These are phyloP conservation scores for Hypoxylon sp. DNA, from an alignment of 2,329 filamentous ascomycete species.

Conservation along the genomic window DNA sequence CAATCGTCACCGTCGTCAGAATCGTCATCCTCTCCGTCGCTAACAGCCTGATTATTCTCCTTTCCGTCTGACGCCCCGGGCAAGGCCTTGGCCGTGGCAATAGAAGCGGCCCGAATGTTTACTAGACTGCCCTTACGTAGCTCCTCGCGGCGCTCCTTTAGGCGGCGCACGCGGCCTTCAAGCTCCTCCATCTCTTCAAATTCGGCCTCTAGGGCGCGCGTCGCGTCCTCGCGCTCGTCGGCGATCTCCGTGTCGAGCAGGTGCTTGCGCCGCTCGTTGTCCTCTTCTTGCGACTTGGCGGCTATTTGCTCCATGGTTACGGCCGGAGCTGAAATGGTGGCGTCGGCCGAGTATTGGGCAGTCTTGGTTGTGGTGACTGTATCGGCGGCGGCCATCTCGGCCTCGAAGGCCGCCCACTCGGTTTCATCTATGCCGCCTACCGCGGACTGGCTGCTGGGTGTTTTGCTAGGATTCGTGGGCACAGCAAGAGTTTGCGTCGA, in stretches of 20 bases:
- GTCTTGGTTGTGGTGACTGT: slow-evolving; percentile 35
- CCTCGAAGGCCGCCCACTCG: slow-evolving; percentile 88
- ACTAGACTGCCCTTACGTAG: slow-evolving; percentile 56
- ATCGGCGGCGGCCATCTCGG: slow-evolving; percentile 69
- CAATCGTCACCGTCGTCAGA: slow-evolving; percentile 65
- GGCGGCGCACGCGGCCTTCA: slow-evolving; percentile 71
- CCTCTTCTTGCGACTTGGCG: slow-evolving; percentile 58
- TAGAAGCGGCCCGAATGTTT: slow-evolving; percentile 26
- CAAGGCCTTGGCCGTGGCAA: slow-evolving; percentile 36
- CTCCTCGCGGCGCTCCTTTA: slow-evolving; percentile 76
- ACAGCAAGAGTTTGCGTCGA: slow-evolving; percentile 35
- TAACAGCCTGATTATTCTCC: slow-evolving; percentile 42
- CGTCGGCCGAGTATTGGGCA: slow-evolving; percentile 52
- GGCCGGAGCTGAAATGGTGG: slow-evolving; percentile 73
- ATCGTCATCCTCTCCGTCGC: slow-evolving; percentile 52
- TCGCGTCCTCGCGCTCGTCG: slow-evolving; percentile 79
- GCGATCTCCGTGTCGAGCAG: slow-evolving; percentile 64
- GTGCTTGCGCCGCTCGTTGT: slow-evolving; percentile 59
- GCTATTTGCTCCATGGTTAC: slow-evolving; percentile 70
- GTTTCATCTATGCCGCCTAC: slow-evolving; percentile 66
- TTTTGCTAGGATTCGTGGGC: slow-evolving; percentile 13
- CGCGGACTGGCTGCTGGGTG: slow-evolving; percentile 21
- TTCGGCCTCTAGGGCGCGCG: slow-evolving; percentile 75
- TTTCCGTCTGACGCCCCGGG: slow-evolving; percentile 40
- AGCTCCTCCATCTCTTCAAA: slow-evolving; percentile 85